Evolutionary conservation across 345 rosid species (phyloP), one percentile per base, ranked within the genome.

Genomic region (Camelina sativa): DNA sequence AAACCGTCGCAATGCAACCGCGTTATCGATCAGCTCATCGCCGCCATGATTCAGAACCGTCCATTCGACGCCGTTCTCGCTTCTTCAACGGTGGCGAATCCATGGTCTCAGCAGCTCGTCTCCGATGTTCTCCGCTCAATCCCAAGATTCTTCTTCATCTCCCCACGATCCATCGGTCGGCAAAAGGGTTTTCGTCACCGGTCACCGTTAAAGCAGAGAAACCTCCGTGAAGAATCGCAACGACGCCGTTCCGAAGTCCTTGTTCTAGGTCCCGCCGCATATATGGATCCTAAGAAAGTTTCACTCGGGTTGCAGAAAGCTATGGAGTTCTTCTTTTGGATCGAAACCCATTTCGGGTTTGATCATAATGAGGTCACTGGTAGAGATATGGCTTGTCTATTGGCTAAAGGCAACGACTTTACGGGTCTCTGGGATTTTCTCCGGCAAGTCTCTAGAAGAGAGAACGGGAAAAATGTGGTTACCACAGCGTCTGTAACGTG

Each of bases 171-270:
- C 61, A 77, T 91, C 19, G 94, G 98, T 48, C 82, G 97, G 16
- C 96, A 91, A 66, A 85, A 78, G 15, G 82, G 85, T 17, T 81
- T 83, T 34, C 96, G 96, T 44, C 97, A 85, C 80, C 92, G 98
- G 5, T 52, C 90, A 17, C 97, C 93, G 1, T 78, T 87, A 51
- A 89, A 81, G 4, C 95, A 91, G 67, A 85, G 96, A 50, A 74
- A 84, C 61, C 87, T 85, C 65, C 76, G 63, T 10, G 79, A 74
- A 11, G 95, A 90, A 67, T 50, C 79, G 38, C 16, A 40, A 66
- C 80, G 85, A 55, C 62, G 72, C 17, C 70, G 65, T 64, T 69
- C 74, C 37, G 73, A 83, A 22, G 75, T 67, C 10, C 83, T 86
- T 4, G 66, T 87, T 69, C 84, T 88, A 4, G 97, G 93, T 12